phyloP scores from a whole-genome alignment of 345 rosid species.

The Brassica juncea region DNA sequence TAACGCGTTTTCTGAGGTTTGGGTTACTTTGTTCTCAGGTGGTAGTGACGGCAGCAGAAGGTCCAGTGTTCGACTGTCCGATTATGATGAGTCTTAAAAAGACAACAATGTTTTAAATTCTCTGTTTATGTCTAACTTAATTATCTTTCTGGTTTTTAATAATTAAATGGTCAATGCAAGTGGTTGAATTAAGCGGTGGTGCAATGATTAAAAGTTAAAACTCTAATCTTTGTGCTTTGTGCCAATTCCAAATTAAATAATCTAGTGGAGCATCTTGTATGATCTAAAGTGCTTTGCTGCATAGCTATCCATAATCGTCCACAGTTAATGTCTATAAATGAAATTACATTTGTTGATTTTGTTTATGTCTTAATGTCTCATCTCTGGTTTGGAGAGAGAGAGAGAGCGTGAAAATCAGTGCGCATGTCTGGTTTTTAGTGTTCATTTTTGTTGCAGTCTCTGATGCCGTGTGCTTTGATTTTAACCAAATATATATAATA shows the following conservation, averaged over 20 bases:
- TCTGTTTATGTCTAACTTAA: neutral
- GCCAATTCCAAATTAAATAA: neutral
- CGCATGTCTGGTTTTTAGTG: constrained; percentile 14
- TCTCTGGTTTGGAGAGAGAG: neutral
- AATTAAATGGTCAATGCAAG: constrained; percentile 38
- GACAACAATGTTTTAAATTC: neutral
- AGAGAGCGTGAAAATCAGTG: constrained; percentile 5
- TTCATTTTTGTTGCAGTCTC: constrained; percentile 27
- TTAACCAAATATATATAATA: constrained; percentile 19
- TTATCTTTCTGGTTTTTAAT: neutral
- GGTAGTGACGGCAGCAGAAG: constrained; percentile 9
- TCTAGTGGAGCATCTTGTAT: neutral
- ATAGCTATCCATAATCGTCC: neutral
- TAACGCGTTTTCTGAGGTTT: constrained; percentile 58
- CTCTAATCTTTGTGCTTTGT: constrained; percentile 13
- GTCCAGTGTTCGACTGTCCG: constrained; percentile 32
- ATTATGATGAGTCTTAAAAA: constrained; percentile 18
- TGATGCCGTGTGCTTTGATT: constrained; percentile 38
- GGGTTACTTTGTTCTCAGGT: constrained; percentile 51
- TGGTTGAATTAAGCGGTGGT: constrained; percentile 28
- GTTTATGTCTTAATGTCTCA: neutral
- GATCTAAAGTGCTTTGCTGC: neutral
- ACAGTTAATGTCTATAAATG: neutral
- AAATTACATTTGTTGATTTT: neutral
- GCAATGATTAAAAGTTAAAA: constrained; percentile 14